phyloP scores from a whole-genome alignment of 352 stramenopile species.

The Globisporangium spinosum region DNA sequence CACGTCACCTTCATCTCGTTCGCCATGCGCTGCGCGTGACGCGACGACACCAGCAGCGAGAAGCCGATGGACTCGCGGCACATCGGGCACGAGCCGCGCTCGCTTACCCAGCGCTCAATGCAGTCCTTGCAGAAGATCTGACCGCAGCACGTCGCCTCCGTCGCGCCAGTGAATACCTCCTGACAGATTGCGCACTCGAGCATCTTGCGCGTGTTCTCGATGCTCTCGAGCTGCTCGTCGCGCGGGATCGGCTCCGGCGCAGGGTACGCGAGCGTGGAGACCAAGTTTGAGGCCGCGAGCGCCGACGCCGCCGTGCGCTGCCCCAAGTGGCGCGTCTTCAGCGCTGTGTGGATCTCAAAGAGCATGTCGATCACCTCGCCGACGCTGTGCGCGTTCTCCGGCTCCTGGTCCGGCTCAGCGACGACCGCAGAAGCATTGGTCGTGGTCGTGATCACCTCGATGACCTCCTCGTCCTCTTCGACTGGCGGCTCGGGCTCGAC shows the following conservation, averaged over 20 bases:
- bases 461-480: slow-evolving; percentile 11
- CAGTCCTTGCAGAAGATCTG: slow-evolving; percentile 84
- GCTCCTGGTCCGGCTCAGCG: slow-evolving; percentile 25
- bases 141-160: slow-evolving; percentile 76
- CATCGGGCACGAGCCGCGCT: slow-evolving; percentile 78
- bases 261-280: slow-evolving; percentile 64
- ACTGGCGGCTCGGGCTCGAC: slow-evolving; percentile 11
- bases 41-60: slow-evolving; percentile 53
- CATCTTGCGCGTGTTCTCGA: slow-evolving; percentile 85
- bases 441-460: slow-evolving; percentile 11
- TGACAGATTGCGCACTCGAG: slow-evolving; percentile 85
- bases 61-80: slow-evolving; percentile 73
- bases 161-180: slow-evolving; percentile 71
- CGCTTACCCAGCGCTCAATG: slow-evolving; percentile 83
- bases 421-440: not conserved
- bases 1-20: slow-evolving; percentile 84
- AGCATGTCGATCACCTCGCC: slow-evolving; percentile 79
- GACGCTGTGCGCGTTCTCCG: slow-evolving; percentile 35
- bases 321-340: slow-evolving; percentile 75
- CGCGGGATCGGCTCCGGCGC: slow-evolving; percentile 47
- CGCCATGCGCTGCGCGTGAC: slow-evolving; percentile 78
- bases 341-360: slow-evolving; percentile 81
- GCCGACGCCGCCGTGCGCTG: slow-evolving; percentile 74
- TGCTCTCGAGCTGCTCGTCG: slow-evolving; percentile 71
- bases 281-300: slow-evolving; percentile 69